phyloP scores from a whole-genome alignment of 2,329 filamentous ascomycete species.

The Fusarium mundagurra region DNA sequence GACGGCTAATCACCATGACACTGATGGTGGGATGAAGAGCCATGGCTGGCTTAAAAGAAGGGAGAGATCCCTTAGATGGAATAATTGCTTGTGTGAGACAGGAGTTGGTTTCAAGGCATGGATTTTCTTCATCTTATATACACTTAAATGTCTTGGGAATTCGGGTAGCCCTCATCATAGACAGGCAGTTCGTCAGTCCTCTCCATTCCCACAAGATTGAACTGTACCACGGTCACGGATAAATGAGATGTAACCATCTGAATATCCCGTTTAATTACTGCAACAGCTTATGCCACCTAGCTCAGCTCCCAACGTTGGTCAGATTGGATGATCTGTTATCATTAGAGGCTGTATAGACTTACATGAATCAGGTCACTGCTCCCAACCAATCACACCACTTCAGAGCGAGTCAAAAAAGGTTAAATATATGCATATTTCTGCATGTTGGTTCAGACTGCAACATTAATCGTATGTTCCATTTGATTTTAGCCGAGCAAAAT shows the following conservation, averaged over 20 bases:
- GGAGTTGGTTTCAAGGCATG: not conserved
- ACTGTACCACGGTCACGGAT: no score
- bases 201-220: no score
- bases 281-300: not conserved
- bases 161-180: not conserved
- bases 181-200: not conserved
- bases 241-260: not conserved
- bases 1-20: not conserved
- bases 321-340: no score
- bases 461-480: not conserved
- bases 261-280: no score
- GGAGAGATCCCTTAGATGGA: not conserved
- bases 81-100: not conserved
- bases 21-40: not conserved
- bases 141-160: not conserved
- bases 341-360: not conserved
- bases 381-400: not conserved
- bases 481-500: fast-evolving
- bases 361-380: not conserved
- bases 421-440: not conserved
- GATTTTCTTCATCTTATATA: not conserved
- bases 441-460: not conserved
- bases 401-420: not conserved
- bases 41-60: not conserved
- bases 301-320: not conserved